Percentiles rank a stretch among this genome's conserved stretches.
Evolutionary conservation across 495 filamentous ascomycete species (phyloP).

Genomic region (Rostrohypoxylon terebratum): DNA sequence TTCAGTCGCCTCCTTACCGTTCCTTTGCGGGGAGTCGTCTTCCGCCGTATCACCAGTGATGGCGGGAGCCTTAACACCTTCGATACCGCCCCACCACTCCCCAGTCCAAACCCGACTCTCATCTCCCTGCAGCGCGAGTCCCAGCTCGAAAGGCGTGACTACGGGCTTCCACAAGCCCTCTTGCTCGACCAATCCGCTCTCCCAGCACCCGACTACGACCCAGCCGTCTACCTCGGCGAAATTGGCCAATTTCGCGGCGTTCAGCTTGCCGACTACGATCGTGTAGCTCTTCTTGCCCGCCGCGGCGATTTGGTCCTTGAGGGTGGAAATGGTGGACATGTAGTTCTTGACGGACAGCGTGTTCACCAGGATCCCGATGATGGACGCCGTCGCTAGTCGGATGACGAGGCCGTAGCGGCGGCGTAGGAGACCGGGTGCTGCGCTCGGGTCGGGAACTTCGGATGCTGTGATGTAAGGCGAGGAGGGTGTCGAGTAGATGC

Average conservation of each 20-base stretch:
- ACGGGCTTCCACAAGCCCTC: constrained; percentile 84
- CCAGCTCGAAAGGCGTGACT: constrained; percentile 92
- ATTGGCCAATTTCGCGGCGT: constrained; percentile 95
- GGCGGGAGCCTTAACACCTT: constrained; percentile 56
- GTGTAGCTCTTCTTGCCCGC: constrained; percentile 94
- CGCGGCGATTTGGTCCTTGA: constrained; percentile 74
- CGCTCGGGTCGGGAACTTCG: constrained; percentile 47
- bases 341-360: constrained; percentile 93
- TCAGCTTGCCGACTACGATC: constrained; percentile 96
- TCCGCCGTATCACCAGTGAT: constrained; percentile 7
- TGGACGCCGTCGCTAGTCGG: constrained; percentile 78
- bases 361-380: constrained; percentile 95
- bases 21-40: constrained; percentile 27
- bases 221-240: constrained; percentile 95
- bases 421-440: constrained; percentile 68
- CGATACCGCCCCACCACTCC: constrained; percentile 80
- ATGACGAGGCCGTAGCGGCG: constrained; percentile 90
- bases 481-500: constrained; percentile 75
- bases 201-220: constrained; percentile 99
- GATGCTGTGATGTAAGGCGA: constrained; percentile 64
- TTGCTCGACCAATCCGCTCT: constrained; percentile 86
- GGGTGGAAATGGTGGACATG: constrained; percentile 78
- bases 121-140: constrained; percentile 76
- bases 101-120: constrained; percentile 79
- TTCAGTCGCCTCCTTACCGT: constrained; percentile 22